These are phyloP conservation scores for Ascocoryne sarcoides DNA, from an alignment of 2,329 filamentous ascomycete species.

Conservation along the genomic window DNA sequence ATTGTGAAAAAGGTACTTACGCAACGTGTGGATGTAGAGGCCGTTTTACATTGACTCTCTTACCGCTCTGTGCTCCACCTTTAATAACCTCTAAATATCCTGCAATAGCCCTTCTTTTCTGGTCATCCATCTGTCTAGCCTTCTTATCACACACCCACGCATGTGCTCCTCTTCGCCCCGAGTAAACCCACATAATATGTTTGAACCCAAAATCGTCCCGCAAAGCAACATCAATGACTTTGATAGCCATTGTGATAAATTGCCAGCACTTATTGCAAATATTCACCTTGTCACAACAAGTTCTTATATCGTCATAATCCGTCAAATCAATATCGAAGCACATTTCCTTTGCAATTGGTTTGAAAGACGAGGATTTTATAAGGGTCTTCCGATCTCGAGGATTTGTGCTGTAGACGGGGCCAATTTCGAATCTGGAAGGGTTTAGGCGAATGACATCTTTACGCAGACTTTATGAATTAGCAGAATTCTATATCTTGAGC, in stretches of 20 bases:
- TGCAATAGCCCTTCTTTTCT: slow-evolving; percentile 74
- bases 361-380: slow-evolving; percentile 72
- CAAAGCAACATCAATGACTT: slow-evolving; percentile 78
- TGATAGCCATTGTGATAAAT: slow-evolving; percentile 97
- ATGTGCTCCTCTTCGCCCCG: slow-evolving; percentile 90
- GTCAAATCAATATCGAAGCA: slow-evolving; percentile 99
- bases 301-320: slow-evolving; percentile 94
- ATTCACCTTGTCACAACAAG: slow-evolving; percentile 86
- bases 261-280: slow-evolving; percentile 94
- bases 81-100: slow-evolving; percentile 86
- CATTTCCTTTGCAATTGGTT: slow-evolving; percentile 81
- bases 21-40: slow-evolving; percentile 84
- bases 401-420: slow-evolving; percentile 91
- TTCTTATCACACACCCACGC: slow-evolving; percentile 95
- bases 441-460: slow-evolving; percentile 86
- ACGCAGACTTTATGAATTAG: slow-evolving; percentile 51
- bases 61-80: slow-evolving; percentile 76
- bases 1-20: slow-evolving; percentile 34
- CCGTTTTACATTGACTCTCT: slow-evolving; percentile 74
- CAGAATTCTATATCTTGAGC: not conserved
- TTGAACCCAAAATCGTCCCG: slow-evolving; percentile 94
- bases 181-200: slow-evolving; percentile 98
- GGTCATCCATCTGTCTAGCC: slow-evolving; percentile 76
- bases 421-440: slow-evolving; percentile 94
- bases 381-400: slow-evolving; percentile 87